These are phyloP conservation scores for Cudoniella acicularis DNA, from an alignment of 495 filamentous ascomycete species.

Conservation along the genomic window DNA sequence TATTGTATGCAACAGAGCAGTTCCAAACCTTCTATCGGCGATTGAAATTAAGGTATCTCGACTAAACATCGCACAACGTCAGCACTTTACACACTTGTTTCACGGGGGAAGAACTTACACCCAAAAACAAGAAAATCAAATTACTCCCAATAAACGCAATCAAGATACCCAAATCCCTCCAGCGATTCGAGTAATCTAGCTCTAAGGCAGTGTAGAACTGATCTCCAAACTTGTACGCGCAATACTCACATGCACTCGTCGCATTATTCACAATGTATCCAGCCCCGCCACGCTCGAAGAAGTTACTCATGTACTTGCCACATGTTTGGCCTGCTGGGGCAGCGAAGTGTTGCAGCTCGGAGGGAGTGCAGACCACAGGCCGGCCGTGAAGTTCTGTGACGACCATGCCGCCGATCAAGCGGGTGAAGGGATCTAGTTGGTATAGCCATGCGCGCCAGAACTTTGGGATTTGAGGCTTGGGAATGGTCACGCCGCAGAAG, in stretches of 20 bases:
- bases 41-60: slow-evolving; percentile 64
- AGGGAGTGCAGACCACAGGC: slow-evolving; percentile 50
- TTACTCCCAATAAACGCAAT: slow-evolving; percentile 71
- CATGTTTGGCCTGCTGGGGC: slow-evolving; percentile 55
- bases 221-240: slow-evolving; percentile 72
- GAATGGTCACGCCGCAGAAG: slow-evolving; percentile 72
- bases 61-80: slow-evolving; percentile 35
- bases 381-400: slow-evolving; percentile 56
- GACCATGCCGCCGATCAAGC: slow-evolving; percentile 73
- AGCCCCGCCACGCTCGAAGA: slow-evolving; percentile 58
- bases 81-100: slow-evolving; percentile 21
- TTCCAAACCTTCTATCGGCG: slow-evolving; percentile 37
- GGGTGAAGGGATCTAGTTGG: slow-evolving; percentile 78
- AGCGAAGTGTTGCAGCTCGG: slow-evolving; percentile 55
- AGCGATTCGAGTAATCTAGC: slow-evolving; percentile 61
- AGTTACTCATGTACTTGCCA: slow-evolving; percentile 65
- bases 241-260: slow-evolving; percentile 67
- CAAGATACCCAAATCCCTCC: slow-evolving; percentile 79
- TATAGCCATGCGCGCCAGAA: slow-evolving; percentile 73
- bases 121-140: slow-evolving; percentile 68
- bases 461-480: slow-evolving; percentile 46
- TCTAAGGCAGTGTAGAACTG: slow-evolving; percentile 67
- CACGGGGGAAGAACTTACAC: slow-evolving; percentile 40
- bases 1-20: no score
- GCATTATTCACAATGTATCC: slow-evolving; percentile 68